Evolutionary conservation across 768 basidiomycete genomes (phyloP).

Genomic region (Tricholoma matsutake): DNA sequence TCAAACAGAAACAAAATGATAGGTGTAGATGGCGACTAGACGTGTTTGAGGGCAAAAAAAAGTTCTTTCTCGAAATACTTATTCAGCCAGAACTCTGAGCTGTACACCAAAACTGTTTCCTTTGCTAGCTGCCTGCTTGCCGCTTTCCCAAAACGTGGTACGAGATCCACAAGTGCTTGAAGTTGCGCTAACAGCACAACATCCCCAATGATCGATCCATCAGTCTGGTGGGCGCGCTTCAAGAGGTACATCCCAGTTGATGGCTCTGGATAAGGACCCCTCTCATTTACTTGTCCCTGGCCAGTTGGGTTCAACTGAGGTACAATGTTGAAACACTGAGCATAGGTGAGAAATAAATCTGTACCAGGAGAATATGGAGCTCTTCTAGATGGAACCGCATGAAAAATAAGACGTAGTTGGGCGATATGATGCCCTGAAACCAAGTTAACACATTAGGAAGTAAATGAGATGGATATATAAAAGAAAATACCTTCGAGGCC

Average conservation of each 20-base stretch:
- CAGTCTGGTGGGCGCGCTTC: neutral
- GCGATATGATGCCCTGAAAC: constrained; percentile 2
- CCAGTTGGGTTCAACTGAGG: constrained; percentile 2
- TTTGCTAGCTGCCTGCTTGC: constrained; percentile 3
- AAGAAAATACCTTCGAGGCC: neutral
- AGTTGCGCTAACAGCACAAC: constrained; percentile 6
- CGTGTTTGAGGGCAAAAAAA: neutral
- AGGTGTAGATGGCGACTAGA: neutral
- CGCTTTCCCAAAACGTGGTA: constrained; percentile 6
- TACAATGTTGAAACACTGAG: constrained; percentile 5
- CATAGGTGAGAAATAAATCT: constrained; percentile 6
- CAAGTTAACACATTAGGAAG: neutral
- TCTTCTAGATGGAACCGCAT: neutral
- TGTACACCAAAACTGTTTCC: constrained; percentile 1
- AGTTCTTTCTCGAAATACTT: neutral
- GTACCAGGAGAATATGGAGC: too few species aligned
- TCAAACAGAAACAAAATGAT: neutral
- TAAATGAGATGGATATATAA: neutral
- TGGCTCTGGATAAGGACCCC: constrained; percentile 4
- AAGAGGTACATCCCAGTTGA: constrained; percentile 5
- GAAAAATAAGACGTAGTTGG: constrained; percentile 1
- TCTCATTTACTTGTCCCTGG: neutral
- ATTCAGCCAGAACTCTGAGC: constrained; percentile 1
- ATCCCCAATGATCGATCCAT: constrained; percentile 5
- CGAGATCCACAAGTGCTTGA: constrained; percentile 6